Evolutionary conservation across 2,329 filamentous ascomycete species (phyloP).

Genomic region (Ciborinia camelliae): DNA sequence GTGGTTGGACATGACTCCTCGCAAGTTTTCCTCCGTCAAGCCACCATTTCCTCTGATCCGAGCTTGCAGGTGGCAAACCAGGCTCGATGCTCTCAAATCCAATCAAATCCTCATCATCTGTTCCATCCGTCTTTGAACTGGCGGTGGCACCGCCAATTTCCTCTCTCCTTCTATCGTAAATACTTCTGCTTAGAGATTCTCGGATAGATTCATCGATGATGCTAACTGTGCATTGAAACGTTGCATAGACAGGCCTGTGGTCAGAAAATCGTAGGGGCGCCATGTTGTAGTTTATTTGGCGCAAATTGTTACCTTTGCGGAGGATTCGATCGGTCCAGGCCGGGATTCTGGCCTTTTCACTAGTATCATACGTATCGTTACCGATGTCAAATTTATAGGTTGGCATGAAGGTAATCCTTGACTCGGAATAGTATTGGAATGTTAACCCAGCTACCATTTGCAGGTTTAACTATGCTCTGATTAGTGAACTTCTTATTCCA

Average conservation of each 20-base stretch:
- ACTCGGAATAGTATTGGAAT: slow-evolving; percentile 90
- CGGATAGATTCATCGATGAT: slow-evolving; percentile 74
- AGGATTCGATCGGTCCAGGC: slow-evolving; percentile 96
- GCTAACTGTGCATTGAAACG: slow-evolving; percentile 79
- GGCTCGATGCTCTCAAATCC: slow-evolving; percentile 82
- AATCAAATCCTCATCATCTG: slow-evolving; percentile 74
- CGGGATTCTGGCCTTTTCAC: slow-evolving; percentile 89
- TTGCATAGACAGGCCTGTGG: slow-evolving; percentile 90
- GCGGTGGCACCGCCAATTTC: slow-evolving; percentile 64
- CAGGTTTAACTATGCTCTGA: slow-evolving; percentile 65
- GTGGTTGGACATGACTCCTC: slow-evolving; percentile 57
- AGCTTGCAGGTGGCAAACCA: slow-evolving; percentile 66
- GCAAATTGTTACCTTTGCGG: slow-evolving; percentile 77
- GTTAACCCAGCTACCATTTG: slow-evolving; percentile 92
- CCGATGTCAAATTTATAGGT: slow-evolving; percentile 96
- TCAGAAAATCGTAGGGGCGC: slow-evolving; percentile 88
- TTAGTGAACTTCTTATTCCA: slow-evolving; percentile 7
- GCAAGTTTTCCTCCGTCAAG: slow-evolving; percentile 69
- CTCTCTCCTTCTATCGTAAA: slow-evolving; percentile 67
- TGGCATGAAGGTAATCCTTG: slow-evolving; percentile 80
- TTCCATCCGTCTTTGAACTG: slow-evolving; percentile 57
- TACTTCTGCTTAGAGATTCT: slow-evolving; percentile 65
- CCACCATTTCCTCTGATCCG: slow-evolving; percentile 69
- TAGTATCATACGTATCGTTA: slow-evolving; percentile 83
- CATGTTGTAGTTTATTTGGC: slow-evolving; percentile 77